A percentile compares a stretch with the other conserved stretches of the same genome.
These are phyloP conservation scores for Penicillium sclerotiorum DNA, from an alignment of 2,329 filamentous ascomycete genomes.

Conservation along the genomic window DNA sequence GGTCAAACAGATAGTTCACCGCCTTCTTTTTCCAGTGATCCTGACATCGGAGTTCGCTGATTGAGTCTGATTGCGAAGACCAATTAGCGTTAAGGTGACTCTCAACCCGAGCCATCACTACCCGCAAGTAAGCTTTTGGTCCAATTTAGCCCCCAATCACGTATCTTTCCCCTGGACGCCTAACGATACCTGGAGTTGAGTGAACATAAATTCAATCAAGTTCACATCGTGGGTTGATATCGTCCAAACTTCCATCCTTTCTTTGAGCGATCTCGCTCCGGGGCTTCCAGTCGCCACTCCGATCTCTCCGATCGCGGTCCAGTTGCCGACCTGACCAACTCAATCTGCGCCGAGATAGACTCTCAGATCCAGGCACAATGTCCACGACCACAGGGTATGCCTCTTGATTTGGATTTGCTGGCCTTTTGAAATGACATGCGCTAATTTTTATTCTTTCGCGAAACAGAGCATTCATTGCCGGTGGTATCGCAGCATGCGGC, in stretches of 20 bases:
- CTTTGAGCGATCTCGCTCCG: neutral
- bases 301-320: conserved; percentile 3
- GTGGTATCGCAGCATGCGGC: conserved; percentile 94
- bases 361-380: conserved; percentile 34
- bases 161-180: conserved; percentile 3
- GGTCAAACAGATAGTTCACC: conserved; percentile 5
- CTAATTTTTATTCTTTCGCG: conserved; percentile 17
- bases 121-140: conserved; percentile 27
- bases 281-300: neutral
- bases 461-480: conserved; percentile 92
- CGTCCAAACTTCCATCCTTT: no score
- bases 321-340: conserved; percentile 1
- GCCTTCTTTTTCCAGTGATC: no score
- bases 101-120: conserved; percentile 9
- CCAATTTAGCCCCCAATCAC: conserved; percentile 15
- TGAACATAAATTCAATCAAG: no score
- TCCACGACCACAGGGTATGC: conserved; percentile 56
- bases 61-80: no score
- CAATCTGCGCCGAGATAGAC: neutral
- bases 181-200: neutral
- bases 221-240: no score
- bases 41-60: conserved; percentile 15
- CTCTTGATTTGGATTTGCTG: neutral
- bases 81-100: no score
- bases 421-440: neutral